Base-by-base conservation (phyloP, 2,329 filamentous ascomycete species). In the Phialophora expanda region DNA sequence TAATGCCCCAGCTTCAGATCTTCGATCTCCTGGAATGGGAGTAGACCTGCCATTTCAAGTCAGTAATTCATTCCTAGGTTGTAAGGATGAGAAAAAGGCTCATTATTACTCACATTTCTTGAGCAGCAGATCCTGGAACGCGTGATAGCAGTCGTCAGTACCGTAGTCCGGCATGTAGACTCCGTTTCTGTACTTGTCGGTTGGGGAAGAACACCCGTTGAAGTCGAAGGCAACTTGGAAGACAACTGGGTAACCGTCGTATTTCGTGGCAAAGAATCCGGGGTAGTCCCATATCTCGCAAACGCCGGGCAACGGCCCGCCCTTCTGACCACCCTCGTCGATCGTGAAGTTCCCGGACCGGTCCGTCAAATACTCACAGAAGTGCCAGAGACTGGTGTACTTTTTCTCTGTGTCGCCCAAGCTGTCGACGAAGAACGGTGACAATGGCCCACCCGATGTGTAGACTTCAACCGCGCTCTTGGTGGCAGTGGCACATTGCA, bases 151-250 rank as follows among this genome's bases (percentile, higher is more conserved):
- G 5, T 58, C 38, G 6, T 51, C n/a, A n/a, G 14, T 2, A 3
- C 61, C 61, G 30, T 64, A 64, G 8, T 51, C 26, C 44, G 44
- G 30, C 61, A 64, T 64, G 17, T 22, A 28, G 22, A 64, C 20
- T 17, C 61, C 61, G 2, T 50, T 32, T 8, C 28, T 32, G 54
- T 58, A 22, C 38, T 56, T 32, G 53, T 56, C 32, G 24, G 14
- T 57, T 11, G 26, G 2, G 41, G 3, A 12, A 32, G 6, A 3
- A 32, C 61, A 64, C 9, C 44, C 61, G 12, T 28, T 46, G 26
- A 7, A 26, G 48, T 64, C 61, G 24, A 41, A 64, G 14, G 32
- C 32, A 2, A 64, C 20, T 28, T 8, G 32, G 4, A 64, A 17
- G 6, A 20, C 38, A 17, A 44, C 7, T 5, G 5, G 38, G 17